A percentile compares a stretch with the other conserved stretches of the same genome.
phyloP scores from a whole-genome alignment of 352 stramenopile genomes.

The Globisporangium abappressorium region DNA sequence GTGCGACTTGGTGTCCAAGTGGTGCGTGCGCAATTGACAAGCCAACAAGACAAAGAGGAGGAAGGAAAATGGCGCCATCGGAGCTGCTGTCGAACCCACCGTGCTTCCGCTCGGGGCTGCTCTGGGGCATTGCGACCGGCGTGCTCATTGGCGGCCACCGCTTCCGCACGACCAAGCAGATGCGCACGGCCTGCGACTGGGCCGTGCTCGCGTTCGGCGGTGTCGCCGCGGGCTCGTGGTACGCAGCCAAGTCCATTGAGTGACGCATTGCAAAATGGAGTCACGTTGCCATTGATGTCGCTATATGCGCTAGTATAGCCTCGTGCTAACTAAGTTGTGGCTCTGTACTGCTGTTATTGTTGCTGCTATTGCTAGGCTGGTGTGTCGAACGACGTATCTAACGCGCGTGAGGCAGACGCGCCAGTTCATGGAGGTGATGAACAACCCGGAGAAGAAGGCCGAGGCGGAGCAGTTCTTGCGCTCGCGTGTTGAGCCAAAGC shows the following conservation, averaged over 20 bases:
- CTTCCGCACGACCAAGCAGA: constrained; percentile 56
- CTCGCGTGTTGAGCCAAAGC: constrained; percentile 50
- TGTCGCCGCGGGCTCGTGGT: constrained; percentile 59
- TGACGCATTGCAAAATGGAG: neutral
- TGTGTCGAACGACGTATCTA: constrained; percentile 59
- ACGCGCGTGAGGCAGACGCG: constrained; percentile 55
- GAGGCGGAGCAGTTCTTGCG: constrained; percentile 77
- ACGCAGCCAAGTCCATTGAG: neutral
- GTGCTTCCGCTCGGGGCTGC: constrained; percentile 72
- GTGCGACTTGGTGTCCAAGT: neutral
- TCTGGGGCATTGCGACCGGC: constrained; percentile 75
- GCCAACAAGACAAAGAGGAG: neutral
- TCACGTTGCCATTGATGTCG: neutral
- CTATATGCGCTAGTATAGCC: neutral
- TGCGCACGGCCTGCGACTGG: constrained; percentile 62
- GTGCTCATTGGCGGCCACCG: constrained; percentile 59
- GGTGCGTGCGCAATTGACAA: neutral
- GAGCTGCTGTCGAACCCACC: constrained; percentile 70
- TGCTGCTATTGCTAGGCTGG: constrained; percentile 30
- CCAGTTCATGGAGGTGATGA: constrained; percentile 84
- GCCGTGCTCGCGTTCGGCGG: constrained; percentile 60
- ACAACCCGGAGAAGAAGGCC: constrained; percentile 65
- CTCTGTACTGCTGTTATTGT: neutral
- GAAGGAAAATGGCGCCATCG: constrained; percentile 8
- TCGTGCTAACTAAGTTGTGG: neutral